A percentile compares a stretch with the other conserved stretches of the same genome.
phyloP scores from a whole-genome alignment of 2,329 filamentous ascomycete species.

The Penicillium rolfsii region DNA sequence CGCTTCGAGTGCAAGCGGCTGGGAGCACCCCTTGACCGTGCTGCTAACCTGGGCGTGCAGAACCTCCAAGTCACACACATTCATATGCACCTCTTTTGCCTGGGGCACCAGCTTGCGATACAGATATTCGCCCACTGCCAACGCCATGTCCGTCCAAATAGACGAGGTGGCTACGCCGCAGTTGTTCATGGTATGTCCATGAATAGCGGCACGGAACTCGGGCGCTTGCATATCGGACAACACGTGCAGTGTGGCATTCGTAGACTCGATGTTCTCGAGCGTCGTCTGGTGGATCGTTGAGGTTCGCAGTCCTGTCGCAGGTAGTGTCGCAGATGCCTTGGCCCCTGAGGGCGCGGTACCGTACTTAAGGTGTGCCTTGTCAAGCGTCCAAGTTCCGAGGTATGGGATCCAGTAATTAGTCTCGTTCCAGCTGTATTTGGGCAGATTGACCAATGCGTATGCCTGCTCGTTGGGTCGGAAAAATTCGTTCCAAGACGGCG shows the following conservation, averaged over 20 bases:
- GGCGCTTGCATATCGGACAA: background rate
- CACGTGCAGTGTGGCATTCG: background rate
- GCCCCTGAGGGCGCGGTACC: background rate
- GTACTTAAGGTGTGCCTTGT: conserved; percentile 55
- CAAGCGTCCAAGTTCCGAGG: conserved; percentile 71
- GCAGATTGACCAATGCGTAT: conserved; percentile 63
- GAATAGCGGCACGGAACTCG: background rate
- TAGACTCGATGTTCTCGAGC: background rate
- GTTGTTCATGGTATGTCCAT: background rate
- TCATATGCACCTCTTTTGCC: conserved; percentile 34
- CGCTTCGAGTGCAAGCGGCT: background rate
- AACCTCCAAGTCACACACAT: conserved; percentile 47
- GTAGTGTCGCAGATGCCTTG: background rate
- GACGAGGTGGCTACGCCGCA: conserved; percentile 16
- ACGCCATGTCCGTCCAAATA: conserved; percentile 34
- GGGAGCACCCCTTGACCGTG: background rate
- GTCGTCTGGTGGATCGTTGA: no score
- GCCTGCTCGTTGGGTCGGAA: conserved; percentile 63
- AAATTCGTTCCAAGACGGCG: conserved; percentile 34
- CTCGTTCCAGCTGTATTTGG: conserved; percentile 69
- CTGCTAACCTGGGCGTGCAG: conserved; percentile 60
- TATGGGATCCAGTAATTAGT: conserved; percentile 77
- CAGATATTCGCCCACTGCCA: conserved; percentile 32
- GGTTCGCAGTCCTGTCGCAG: no score
- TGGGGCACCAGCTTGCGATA: conserved; percentile 18